A percentile compares a stretch with the other conserved stretches of the same genome.
Conservation (phyloP, 228 moss, liverwort and hornwort species). For the Sphagnum magellanicum region DNA sequence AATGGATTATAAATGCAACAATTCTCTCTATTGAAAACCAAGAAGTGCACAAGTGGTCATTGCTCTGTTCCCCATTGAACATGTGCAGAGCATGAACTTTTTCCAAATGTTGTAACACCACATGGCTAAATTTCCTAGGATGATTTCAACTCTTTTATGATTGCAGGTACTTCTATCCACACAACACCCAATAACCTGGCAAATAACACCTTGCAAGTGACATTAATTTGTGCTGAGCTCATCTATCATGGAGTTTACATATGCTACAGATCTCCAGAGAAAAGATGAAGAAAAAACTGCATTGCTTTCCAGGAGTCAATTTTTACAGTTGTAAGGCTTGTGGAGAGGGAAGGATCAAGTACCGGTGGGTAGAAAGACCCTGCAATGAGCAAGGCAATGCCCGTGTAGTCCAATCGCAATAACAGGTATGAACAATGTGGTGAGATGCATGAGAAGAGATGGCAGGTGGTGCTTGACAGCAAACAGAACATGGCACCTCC, state of each 20-base stretch:
- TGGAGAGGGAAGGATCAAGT: constrained; percentile 9
- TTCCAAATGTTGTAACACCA: too few species aligned
- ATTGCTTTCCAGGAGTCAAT: too few species aligned
- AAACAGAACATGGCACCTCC: constrained; percentile 69
- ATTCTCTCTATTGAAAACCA: neutral
- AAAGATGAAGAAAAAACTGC: too few species aligned
- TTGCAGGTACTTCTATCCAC: too few species aligned
- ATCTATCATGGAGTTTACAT: too few species aligned
- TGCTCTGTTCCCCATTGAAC: neutral
- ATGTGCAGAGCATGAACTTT: too few species aligned
- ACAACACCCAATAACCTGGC: too few species aligned
- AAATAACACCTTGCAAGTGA: too few species aligned
- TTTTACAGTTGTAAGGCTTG: neutral
- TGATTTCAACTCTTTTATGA: too few species aligned
- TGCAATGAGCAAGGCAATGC: constrained; percentile 55
- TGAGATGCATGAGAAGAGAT: constrained; percentile 54
- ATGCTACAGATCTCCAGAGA: too few species aligned
- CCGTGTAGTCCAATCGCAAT: constrained; percentile 56
- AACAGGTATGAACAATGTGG: constrained; percentile 21
- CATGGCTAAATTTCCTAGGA: too few species aligned
- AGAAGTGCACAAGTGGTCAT: neutral
- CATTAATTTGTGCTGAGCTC: too few species aligned
- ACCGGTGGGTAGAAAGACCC: constrained; percentile 66
- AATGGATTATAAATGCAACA: neutral
- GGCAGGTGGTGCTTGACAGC: constrained; percentile 52